phyloP scores from a whole-genome alignment of 257 asterid species.

The Ilex asprella region DNA sequence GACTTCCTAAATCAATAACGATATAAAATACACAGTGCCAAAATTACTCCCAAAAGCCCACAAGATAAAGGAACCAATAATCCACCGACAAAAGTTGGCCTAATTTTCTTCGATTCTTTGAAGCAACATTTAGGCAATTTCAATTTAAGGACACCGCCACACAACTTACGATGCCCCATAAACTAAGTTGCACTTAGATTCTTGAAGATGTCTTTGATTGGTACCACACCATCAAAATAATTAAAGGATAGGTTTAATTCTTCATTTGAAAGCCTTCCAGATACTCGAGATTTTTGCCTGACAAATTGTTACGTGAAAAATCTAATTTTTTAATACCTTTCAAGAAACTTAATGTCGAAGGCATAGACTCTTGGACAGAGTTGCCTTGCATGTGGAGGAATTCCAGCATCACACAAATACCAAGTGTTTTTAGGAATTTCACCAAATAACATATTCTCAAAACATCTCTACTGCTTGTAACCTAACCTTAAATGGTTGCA shows the following conservation, averaged over 20 bases:
- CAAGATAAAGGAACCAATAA: not conserved
- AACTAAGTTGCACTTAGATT: not conserved
- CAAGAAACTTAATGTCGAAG: conserved; percentile 16
- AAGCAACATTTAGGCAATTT: not conserved
- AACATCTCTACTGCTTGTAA: too few relatives aligned
- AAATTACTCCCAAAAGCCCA: not conserved
- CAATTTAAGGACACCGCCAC: not conserved
- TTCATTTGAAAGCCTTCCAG: not conserved
- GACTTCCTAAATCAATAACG: not conserved
- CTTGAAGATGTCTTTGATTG: not conserved
- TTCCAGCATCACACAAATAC: conserved; percentile 7
- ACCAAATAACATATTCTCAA: conserved; percentile 19
- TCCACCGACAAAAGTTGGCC: not conserved
- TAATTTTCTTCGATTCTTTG: not conserved
- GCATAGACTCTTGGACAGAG: conserved; percentile 14
- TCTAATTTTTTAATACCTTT: conserved; percentile 17
- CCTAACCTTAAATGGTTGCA: too few relatives aligned
- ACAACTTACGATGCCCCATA: not conserved
- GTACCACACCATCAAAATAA: conserved; percentile 13
- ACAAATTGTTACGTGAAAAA: conserved; percentile 22
- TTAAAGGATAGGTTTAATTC: conserved; percentile 24
- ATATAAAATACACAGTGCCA: not conserved
- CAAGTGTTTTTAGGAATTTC: conserved; percentile 16
- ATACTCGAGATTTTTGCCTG: conserved; percentile 21
- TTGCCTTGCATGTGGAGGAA: conserved; percentile 9